These are phyloP conservation scores for Wickerhamiella musiphila DNA, from an alignment of 805 yeast genomes.

Conservation along the genomic window DNA sequence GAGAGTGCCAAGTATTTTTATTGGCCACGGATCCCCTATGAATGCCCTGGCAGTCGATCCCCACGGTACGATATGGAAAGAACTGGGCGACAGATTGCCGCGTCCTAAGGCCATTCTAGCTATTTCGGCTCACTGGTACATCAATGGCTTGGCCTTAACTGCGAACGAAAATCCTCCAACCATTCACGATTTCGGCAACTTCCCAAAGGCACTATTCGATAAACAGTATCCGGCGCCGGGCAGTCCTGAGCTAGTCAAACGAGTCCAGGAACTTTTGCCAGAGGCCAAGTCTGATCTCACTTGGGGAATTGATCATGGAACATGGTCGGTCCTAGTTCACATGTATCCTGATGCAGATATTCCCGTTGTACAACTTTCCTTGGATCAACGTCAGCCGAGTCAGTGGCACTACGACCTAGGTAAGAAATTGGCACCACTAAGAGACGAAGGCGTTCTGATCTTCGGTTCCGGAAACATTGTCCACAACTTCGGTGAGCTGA, in stretches of 20 bases:
- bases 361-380: conserved; percentile 25
- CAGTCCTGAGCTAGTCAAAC: conserved; percentile 11
- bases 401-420: conserved; percentile 34
- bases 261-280: conserved; percentile 6
- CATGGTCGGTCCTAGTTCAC: conserved; percentile 12
- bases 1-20: conserved; percentile 1
- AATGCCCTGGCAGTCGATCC: conserved; percentile 6
- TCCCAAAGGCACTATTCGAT: conserved; percentile 11
- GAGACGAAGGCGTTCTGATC: conserved; percentile 35
- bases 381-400: conserved; percentile 23
- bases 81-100: conserved; percentile 8
- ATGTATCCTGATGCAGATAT: conserved; percentile 16
- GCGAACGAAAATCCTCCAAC: conserved; percentile 9
- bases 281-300: not conserved
- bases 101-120: conserved; percentile 12
- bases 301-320: conserved; percentile 17
- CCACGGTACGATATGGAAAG: conserved; percentile 6
- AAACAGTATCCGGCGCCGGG: conserved; percentile 14
- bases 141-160: conserved; percentile 7
- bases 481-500: conserved; percentile 29
- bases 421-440: conserved; percentile 29
- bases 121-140: conserved; percentile 15
- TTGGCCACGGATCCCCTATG: conserved; percentile 12
- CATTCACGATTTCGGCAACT: conserved; percentile 13
- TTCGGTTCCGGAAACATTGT: conserved; percentile 58